phyloP scores from a whole-genome alignment of 352 stramenopile genomes.

The Pythium biforme region DNA sequence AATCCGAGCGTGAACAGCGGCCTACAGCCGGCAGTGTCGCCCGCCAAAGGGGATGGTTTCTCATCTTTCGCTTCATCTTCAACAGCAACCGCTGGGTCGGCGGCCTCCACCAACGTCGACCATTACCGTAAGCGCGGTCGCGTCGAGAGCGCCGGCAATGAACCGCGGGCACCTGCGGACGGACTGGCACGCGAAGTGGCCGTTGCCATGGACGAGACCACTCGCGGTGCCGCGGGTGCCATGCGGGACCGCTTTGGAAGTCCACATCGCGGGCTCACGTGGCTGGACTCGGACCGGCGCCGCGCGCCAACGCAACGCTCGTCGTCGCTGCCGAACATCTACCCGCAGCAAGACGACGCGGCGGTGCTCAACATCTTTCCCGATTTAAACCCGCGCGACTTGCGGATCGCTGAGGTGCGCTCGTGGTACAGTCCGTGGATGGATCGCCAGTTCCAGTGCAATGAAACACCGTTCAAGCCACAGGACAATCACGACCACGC shows the following conservation, averaged over 20 bases:
- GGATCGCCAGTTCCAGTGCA: slow-evolving; percentile 34
- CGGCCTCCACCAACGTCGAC: slow-evolving; percentile 33
- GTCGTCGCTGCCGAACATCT: slow-evolving; percentile 32
- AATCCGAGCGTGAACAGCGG: background rate
- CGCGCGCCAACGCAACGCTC: slow-evolving; percentile 19
- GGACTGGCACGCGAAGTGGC: background rate
- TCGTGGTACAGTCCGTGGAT: slow-evolving; percentile 81
- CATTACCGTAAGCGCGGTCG: slow-evolving; percentile 59
- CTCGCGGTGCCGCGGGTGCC: background rate
- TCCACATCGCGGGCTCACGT: slow-evolving; percentile 17
- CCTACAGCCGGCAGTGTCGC: background rate
- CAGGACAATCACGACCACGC: background rate
- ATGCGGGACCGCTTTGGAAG: slow-evolving; percentile 14
- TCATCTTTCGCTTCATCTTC: slow-evolving; percentile 10
- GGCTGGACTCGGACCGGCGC: slow-evolving; percentile 1
- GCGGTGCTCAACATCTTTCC: slow-evolving; percentile 75
- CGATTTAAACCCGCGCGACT: slow-evolving; percentile 72
- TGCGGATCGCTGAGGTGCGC: slow-evolving; percentile 81
- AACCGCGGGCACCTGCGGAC: slow-evolving; percentile 17
- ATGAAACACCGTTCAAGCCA: background rate
- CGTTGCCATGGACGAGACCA: background rate
- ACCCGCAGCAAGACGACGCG: slow-evolving; percentile 38
- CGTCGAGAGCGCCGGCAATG: slow-evolving; percentile 62
- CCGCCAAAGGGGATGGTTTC: background rate
- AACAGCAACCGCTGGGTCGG: background rate